Evolutionary conservation across 169 alveolate species (phyloP).

Genomic region (Plasmodium vivax): DNA sequence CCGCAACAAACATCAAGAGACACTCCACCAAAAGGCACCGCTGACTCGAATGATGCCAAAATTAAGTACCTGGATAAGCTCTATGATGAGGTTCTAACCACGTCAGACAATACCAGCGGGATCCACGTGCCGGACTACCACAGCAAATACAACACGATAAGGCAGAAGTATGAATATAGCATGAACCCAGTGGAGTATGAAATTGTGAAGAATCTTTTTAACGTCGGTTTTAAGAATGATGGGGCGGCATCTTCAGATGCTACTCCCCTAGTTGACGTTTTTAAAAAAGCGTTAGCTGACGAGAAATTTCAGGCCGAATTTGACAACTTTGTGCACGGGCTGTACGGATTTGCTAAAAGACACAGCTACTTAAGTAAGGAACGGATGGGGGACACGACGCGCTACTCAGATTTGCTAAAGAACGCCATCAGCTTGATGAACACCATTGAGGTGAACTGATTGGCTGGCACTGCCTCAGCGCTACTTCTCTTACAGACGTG

Average conservation of each 20-base stretch:
- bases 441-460: background rate
- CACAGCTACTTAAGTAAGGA: conserved; percentile 2
- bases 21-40: background rate
- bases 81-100: background rate
- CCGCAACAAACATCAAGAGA: background rate
- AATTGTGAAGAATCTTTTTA: conserved; percentile 15
- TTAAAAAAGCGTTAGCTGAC: conserved; percentile 8
- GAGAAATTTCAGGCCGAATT: conserved; percentile 2
- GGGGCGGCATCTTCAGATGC: background rate
- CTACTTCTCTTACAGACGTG: too few species aligned
- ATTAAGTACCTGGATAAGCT: background rate
- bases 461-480: too few species aligned
- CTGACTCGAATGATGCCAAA: background rate
- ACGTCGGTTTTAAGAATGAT: background rate
- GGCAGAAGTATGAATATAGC: background rate
- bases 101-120: background rate
- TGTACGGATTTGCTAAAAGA: conserved; percentile 31
- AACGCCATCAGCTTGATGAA: background rate
- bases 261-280: background rate
- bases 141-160: background rate
- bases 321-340: conserved; percentile 4
- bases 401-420: background rate
- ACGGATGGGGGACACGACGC: background rate
- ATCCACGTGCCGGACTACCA: background rate
- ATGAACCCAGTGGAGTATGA: conserved; percentile 8